These are phyloP conservation scores for Fusarium pininemorale DNA, from an alignment of 2,329 filamentous ascomycete genomes.

Conservation along the genomic window DNA sequence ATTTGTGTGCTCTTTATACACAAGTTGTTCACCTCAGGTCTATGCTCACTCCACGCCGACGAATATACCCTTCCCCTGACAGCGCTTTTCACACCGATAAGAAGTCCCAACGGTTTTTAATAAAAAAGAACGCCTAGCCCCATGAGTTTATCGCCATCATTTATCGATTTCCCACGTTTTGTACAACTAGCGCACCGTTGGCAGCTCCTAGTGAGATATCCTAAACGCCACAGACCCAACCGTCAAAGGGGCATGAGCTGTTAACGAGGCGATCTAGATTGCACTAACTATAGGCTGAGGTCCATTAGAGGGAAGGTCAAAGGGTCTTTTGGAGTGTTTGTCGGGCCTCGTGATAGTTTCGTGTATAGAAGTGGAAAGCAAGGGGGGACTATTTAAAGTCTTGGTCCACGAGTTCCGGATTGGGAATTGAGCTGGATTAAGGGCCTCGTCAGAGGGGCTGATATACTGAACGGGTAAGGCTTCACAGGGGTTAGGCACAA, in stretches of 20 bases:
- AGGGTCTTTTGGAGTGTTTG: background rate
- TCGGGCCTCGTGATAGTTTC: background rate
- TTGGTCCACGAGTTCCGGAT: conserved; percentile 11
- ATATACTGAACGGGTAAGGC: background rate
- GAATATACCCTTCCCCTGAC: background rate
- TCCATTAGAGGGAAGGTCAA: background rate
- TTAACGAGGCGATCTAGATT: conserved; percentile 12
- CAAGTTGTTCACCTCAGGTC: background rate
- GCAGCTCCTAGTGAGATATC: conserved; percentile 8
- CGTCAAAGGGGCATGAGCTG: conserved; percentile 1
- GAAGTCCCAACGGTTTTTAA: background rate
- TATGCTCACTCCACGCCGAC: no score
- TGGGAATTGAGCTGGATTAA: background rate
- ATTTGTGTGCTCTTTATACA: conserved; percentile 7
- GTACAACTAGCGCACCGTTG: background rate
- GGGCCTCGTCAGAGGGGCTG: background rate
- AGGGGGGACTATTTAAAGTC: conserved; percentile 8
- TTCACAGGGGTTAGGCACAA: fast-evolving
- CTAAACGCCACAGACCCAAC: conserved; percentile 26
- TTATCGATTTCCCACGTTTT: background rate
- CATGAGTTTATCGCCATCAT: conserved; percentile 13
- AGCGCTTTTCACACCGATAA: background rate
- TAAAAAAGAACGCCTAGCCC: background rate
- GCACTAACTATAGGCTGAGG: background rate
- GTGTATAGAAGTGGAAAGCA: background rate